Conservation (phyloP, 2,329 filamentous ascomycete genomes). For the Clarireedia homoeocarpa region DNA sequence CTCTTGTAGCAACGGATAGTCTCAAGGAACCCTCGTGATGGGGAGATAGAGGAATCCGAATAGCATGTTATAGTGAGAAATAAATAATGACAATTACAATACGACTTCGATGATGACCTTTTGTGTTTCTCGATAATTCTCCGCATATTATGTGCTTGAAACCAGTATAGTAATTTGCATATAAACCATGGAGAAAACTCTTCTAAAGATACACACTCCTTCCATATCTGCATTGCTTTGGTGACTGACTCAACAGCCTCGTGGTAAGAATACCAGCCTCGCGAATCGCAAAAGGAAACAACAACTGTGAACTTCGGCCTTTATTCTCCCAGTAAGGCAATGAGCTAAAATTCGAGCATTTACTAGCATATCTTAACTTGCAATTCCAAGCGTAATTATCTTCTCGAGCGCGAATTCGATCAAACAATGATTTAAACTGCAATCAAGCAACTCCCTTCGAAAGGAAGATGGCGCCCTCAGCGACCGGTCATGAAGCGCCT, state of each 20-base stretch:
- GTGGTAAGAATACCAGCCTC: slow-evolving; percentile 2
- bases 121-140: not conserved
- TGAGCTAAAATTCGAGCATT: not conserved
- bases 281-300: not conserved
- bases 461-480: slow-evolving; percentile 28
- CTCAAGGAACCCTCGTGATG: slow-evolving; percentile 64
- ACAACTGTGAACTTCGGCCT: not conserved
- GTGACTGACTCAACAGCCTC: not conserved
- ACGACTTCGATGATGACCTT: too few species aligned
- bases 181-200: too few species aligned
- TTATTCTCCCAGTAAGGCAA: not conserved
- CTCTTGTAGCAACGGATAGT: slow-evolving; percentile 64
- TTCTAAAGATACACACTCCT: too few species aligned
- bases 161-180: not conserved
- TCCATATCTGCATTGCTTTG: not conserved
- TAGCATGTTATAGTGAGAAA: not conserved
- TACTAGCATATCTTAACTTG: not conserved
- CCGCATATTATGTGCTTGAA: not conserved
- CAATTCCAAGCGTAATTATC: not conserved
- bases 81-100: not conserved
- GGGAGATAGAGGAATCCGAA: not conserved
- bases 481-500: slow-evolving; percentile 23
- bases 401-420: not conserved
- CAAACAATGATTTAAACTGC: slow-evolving; percentile 4
- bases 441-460: slow-evolving; percentile 1